phyloP scores from a whole-genome alignment of 2,329 filamentous ascomycete species.

The Venturia aucupariae region DNA sequence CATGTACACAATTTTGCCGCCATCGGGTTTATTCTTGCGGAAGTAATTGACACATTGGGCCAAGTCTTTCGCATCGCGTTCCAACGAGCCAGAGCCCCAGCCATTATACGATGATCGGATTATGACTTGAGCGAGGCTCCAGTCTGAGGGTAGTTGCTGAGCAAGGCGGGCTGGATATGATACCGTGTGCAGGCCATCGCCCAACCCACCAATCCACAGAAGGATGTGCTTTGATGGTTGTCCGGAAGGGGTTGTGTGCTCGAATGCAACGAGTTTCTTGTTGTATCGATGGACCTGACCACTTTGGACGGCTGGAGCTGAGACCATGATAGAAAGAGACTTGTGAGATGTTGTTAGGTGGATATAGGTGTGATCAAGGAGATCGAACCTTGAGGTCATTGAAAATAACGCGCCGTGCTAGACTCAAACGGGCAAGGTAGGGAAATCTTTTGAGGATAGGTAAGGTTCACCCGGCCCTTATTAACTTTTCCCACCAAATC shows the following conservation, averaged over 20 bases:
- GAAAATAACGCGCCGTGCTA: no score
- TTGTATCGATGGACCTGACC: slow-evolving; percentile 36
- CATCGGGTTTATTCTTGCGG: slow-evolving; percentile 25
- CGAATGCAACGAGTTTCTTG: slow-evolving; percentile 36
- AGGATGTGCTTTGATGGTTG: slow-evolving; percentile 43
- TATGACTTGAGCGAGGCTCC: slow-evolving; percentile 44
- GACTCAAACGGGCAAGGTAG: no score
- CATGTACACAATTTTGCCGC: slow-evolving; percentile 54
- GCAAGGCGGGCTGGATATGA: slow-evolving; percentile 47
- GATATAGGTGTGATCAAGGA: background rate
- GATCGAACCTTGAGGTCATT: background rate
- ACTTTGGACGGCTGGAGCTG: slow-evolving; percentile 13
- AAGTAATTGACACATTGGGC: slow-evolving; percentile 44
- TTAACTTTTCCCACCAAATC: no score
- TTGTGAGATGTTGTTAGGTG: background rate
- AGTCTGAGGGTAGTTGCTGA: slow-evolving; percentile 37
- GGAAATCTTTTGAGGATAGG: no score
- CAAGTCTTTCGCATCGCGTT: slow-evolving; percentile 46
- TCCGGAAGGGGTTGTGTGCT: slow-evolving; percentile 28
- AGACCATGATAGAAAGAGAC: background rate
- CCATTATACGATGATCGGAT: slow-evolving; percentile 44
- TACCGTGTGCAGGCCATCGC: slow-evolving; percentile 59
- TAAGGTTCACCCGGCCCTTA: no score
- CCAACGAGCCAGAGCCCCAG: slow-evolving; percentile 46
- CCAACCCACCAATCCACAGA: slow-evolving; percentile 61